phyloP scores from a whole-genome alignment of 805 yeast genomes.

The Danielia oregonensis region DNA sequence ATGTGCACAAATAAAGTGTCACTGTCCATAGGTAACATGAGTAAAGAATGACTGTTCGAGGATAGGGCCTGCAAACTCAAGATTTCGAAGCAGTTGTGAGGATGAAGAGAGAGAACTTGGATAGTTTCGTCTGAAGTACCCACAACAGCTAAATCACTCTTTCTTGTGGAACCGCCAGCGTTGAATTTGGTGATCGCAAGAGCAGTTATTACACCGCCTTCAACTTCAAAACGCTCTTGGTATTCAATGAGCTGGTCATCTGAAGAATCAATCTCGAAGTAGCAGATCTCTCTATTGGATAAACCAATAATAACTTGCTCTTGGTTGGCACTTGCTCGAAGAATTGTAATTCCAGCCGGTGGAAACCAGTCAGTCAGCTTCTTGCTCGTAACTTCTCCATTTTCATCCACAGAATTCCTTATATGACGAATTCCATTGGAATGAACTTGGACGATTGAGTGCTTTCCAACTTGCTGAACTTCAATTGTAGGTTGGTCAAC shows the following conservation, averaged over 20 bases:
- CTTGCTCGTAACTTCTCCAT: constrained; percentile 5
- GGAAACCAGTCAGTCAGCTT: constrained; percentile 67
- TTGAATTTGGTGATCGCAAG: constrained; percentile 46
- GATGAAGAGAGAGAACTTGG: constrained; percentile 60
- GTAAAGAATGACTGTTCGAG: constrained; percentile 34
- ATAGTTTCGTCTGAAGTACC: constrained; percentile 71
- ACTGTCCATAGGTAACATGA: constrained; percentile 17
- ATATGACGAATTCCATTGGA: constrained; percentile 63
- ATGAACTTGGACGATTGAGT: constrained; percentile 70
- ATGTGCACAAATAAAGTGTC: constrained; percentile 51
- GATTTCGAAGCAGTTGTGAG: constrained; percentile 55
- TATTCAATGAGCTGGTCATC: constrained; percentile 69
- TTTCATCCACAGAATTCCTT: constrained; percentile 12
- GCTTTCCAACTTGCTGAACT: constrained; percentile 62
- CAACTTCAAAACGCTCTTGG: constrained; percentile 55
- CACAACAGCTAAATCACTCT: constrained; percentile 58
- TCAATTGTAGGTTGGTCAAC: constrained; percentile 58
- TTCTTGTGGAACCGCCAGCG: constrained; percentile 38
- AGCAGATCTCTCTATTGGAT: constrained; percentile 70
- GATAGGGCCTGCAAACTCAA: constrained; percentile 65
- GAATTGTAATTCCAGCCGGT: constrained; percentile 68
- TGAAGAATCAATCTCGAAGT: constrained; percentile 68
- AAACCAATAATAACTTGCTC: constrained; percentile 69
- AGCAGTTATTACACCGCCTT: constrained; percentile 46
- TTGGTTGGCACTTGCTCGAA: constrained; percentile 57